Percentiles rank a stretch among this genome's conserved stretches.
These are phyloP conservation scores for Aspergillus fumigatus DNA, from an alignment of 2,329 filamentous ascomycete species.

Conservation along the genomic window DNA sequence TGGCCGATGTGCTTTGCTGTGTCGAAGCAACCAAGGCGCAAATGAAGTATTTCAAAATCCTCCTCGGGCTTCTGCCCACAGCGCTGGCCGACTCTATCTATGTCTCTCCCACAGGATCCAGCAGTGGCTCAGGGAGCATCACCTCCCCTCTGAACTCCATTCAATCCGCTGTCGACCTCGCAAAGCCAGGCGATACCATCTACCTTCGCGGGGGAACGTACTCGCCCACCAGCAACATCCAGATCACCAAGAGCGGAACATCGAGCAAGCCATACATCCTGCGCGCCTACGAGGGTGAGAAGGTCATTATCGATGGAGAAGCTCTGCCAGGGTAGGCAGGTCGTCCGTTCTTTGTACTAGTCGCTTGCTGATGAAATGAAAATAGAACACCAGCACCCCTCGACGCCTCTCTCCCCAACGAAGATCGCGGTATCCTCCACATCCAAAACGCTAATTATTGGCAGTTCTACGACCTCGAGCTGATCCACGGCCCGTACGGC, in stretches of 20 bases:
- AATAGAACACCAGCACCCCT: constrained; percentile 13
- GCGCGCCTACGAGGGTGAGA: constrained; percentile 10
- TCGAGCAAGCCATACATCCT: constrained; percentile 7
- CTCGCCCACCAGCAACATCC: constrained; percentile 11
- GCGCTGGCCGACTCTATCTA: constrained; percentile 10
- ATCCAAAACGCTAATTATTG: constrained; percentile 15
- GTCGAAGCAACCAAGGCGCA: background rate
- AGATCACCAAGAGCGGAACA: constrained; percentile 13
- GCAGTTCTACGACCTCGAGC: constrained; percentile 14
- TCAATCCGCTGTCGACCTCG: constrained; percentile 11
- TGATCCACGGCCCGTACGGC: constrained; percentile 16
- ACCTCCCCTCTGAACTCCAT: constrained; percentile 10
- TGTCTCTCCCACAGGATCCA: constrained; percentile 12
- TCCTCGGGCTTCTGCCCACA: background rate
- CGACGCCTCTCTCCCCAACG: constrained; percentile 6
- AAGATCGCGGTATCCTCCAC: constrained; percentile 13
- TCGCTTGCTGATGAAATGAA: background rate
- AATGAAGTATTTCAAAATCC: background rate
- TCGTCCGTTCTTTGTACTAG: background rate
- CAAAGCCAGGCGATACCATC: constrained; percentile 9
- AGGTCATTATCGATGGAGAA: constrained; percentile 14
- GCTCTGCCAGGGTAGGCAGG: constrained; percentile 11
- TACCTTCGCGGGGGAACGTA: constrained; percentile 14
- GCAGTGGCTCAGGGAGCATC: constrained; percentile 6
- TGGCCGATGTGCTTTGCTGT: background rate